These are phyloP conservation scores for Lactifluus piperatus DNA, from an alignment of 768 basidiomycete species.

Conservation along the genomic window DNA sequence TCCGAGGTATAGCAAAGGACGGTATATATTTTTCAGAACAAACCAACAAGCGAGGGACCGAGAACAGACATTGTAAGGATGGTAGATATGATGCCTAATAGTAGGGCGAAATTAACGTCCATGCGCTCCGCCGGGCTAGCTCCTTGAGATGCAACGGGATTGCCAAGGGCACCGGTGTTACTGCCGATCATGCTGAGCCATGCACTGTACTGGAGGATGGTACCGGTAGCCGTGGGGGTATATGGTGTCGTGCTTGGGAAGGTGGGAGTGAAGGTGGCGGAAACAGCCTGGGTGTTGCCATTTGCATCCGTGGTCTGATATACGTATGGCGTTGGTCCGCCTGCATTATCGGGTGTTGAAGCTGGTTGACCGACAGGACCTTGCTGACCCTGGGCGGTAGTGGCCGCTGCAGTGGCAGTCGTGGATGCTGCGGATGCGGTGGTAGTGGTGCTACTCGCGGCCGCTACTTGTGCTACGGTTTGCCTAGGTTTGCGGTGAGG, in stretches of 20 bases:
- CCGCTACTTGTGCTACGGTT: slow-evolving; percentile 15
- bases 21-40: background rate
- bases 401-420: slow-evolving; percentile 10
- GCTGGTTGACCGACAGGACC: slow-evolving; percentile 54
- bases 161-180: slow-evolving; percentile 21
- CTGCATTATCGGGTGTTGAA: slow-evolving; percentile 21
- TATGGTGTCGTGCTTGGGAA: slow-evolving; percentile 23
- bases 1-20: background rate
- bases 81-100: background rate
- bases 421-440: slow-evolving; percentile 23
- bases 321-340: slow-evolving; percentile 24
- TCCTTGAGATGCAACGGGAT: slow-evolving; percentile 6
- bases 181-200: slow-evolving; percentile 26
- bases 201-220: slow-evolving; percentile 27
- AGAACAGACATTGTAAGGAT: background rate
- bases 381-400: slow-evolving; percentile 23
- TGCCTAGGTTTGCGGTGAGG: slow-evolving; percentile 9
- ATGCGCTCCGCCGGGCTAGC: background rate
- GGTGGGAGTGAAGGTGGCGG: slow-evolving; percentile 30
- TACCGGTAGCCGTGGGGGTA: slow-evolving; percentile 23
- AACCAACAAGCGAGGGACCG: background rate
- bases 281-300: slow-evolving; percentile 22
- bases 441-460: slow-evolving; percentile 22
- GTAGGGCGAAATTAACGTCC: background rate
- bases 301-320: slow-evolving; percentile 31